Evolutionary conservation across 768 basidiomycete genomes (phyloP).

Genomic region (Hypsizygus marmoreus): DNA sequence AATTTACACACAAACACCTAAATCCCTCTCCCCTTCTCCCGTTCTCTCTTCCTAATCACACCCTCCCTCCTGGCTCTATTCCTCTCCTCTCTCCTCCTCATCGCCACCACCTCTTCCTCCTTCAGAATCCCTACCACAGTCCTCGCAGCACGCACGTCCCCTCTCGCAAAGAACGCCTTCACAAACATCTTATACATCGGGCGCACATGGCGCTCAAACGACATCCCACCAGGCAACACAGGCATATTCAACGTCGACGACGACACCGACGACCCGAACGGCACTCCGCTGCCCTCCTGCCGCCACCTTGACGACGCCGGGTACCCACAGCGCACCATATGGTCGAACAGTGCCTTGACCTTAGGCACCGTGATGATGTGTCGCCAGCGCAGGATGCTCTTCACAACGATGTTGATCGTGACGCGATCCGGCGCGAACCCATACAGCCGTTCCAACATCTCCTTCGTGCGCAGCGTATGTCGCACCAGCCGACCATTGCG

Average conservation of each 20-base stretch:
- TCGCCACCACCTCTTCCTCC: constrained; percentile 34
- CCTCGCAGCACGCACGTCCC: constrained; percentile 55
- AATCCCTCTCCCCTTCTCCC: neutral
- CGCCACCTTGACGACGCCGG: constrained; percentile 39
- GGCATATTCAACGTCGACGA: constrained; percentile 31
- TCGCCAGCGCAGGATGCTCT: constrained; percentile 57
- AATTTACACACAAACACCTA: no score
- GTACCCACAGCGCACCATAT: constrained; percentile 61
- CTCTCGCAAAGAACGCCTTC: constrained; percentile 57
- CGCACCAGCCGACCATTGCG: constrained; percentile 50
- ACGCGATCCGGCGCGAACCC: constrained; percentile 65
- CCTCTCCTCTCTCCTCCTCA: constrained; percentile 31
- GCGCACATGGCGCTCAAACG: constrained; percentile 58
- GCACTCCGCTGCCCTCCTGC: constrained; percentile 33
- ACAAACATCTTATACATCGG: constrained; percentile 78
- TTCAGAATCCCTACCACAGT: constrained; percentile 58
- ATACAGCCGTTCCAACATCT: constrained; percentile 41
- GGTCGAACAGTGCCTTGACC: constrained; percentile 64
- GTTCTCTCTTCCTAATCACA: constrained; percentile 29
- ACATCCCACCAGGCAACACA: constrained; percentile 42
- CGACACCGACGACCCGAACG: constrained; percentile 43
- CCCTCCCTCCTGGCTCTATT: constrained; percentile 33
- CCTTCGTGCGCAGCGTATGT: constrained; percentile 40
- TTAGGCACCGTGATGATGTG: constrained; percentile 39
- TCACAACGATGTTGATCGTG: constrained; percentile 70